Percentiles rank a stretch among this genome's conserved stretches.
Conservation (phyloP, 331 rosid species). For the Phaseolus coccineus region DNA sequence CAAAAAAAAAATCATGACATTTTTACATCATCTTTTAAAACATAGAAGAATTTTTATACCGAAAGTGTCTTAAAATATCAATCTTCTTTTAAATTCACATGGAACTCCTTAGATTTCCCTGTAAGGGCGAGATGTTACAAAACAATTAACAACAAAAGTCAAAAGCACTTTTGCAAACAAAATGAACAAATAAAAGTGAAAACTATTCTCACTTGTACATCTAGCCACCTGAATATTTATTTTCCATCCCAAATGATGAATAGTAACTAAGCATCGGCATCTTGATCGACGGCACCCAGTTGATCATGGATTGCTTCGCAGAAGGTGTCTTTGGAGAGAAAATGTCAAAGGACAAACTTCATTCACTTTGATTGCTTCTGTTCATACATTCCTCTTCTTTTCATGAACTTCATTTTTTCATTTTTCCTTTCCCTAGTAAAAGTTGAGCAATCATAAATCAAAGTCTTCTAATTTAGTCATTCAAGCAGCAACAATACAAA, state of each 20-base stretch:
- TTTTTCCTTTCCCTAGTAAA: slow-evolving; percentile 36
- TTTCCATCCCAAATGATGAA: background rate
- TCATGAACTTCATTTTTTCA: background rate
- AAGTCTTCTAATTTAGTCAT: background rate
- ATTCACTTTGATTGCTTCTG: background rate
- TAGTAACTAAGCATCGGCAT: background rate
- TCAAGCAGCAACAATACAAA: background rate
- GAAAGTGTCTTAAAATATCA: no score
- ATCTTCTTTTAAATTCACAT: no score
- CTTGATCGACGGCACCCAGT: background rate
- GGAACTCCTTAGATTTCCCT: no score
- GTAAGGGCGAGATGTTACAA: background rate
- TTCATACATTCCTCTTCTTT: background rate
- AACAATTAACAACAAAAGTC: background rate
- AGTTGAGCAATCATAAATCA: slow-evolving; percentile 21
- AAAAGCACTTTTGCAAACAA: background rate
- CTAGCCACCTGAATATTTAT: background rate
- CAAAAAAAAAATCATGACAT: no score
- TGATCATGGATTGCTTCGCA: background rate
- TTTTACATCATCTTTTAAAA: no score
- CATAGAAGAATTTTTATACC: no score
- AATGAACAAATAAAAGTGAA: background rate
- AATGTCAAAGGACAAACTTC: background rate
- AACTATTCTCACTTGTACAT: background rate
- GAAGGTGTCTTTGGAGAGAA: background rate